phyloP scores from a whole-genome alignment of 2,329 filamentous ascomycete genomes.

The Orbilia blumenaviensis region DNA sequence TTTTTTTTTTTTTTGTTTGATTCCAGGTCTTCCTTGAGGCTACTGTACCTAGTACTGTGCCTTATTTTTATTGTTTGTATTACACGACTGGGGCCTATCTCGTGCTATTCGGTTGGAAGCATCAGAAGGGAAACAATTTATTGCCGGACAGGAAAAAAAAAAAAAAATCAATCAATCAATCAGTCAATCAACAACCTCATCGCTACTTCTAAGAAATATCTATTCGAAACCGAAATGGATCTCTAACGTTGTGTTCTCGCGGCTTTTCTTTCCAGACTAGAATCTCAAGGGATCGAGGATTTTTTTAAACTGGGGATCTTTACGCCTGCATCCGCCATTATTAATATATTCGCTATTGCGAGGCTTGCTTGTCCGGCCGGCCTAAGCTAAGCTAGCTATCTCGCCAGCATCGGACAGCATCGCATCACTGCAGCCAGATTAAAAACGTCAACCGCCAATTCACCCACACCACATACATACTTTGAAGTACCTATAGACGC shows the following conservation, averaged over 20 bases:
- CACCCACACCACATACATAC: neutral
- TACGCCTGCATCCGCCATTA: conserved; percentile 21
- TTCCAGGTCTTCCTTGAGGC: no score
- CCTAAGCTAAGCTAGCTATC: no score
- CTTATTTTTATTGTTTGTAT: no score
- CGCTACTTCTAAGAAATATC: no score
- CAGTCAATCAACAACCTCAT: no score
- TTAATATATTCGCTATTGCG: conserved; percentile 30
- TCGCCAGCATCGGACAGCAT: conserved; percentile 46
- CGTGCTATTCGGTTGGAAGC: neutral
- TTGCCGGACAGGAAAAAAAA: no score
- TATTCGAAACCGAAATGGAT: conserved; percentile 31
- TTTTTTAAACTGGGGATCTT: neutral
- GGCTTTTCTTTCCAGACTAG: conserved; percentile 17
- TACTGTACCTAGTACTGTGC: no score
- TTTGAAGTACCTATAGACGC: neutral
- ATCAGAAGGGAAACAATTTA: no score
- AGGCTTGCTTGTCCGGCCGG: conserved; percentile 1
- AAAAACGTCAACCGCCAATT: conserved; percentile 1
- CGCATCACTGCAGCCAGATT: conserved; percentile 18
- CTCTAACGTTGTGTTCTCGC: conserved; percentile 20
- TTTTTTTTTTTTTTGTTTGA: no score
- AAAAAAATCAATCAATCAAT: no score
- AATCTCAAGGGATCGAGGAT: conserved; percentile 7
- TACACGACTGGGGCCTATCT: neutral